Percentiles rank a stretch among this genome's conserved stretches.
Evolutionary conservation across 2,329 filamentous ascomycete genomes (phyloP).

Genomic region (Fusarium sp.): DNA sequence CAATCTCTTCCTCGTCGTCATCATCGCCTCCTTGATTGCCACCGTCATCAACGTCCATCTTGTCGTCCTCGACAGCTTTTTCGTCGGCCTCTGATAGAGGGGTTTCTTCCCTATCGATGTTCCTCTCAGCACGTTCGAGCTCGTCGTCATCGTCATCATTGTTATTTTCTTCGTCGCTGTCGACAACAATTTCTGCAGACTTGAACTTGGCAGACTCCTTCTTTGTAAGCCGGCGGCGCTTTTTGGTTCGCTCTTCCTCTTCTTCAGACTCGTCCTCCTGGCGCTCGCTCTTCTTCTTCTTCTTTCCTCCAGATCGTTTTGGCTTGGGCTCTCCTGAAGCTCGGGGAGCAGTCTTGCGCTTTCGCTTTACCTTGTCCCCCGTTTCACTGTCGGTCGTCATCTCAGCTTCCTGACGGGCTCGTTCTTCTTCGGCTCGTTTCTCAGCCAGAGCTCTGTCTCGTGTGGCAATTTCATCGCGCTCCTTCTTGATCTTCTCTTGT

Average conservation of each 20-base stretch:
- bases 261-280: slow-evolving; percentile 59
- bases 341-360: slow-evolving; percentile 68
- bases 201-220: slow-evolving; percentile 76
- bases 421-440: slow-evolving; percentile 60
- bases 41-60: slow-evolving; percentile 64
- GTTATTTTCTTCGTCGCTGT: slow-evolving; percentile 70
- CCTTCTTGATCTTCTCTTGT: slow-evolving; percentile 84
- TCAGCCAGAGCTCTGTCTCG: slow-evolving; percentile 78
- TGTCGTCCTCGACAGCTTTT: slow-evolving; percentile 53
- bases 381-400: slow-evolving; percentile 85
- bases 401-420: slow-evolving; percentile 70
- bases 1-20: slow-evolving; percentile 62
- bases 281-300: slow-evolving; percentile 54
- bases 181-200: slow-evolving; percentile 83
- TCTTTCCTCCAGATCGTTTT: slow-evolving; percentile 61
- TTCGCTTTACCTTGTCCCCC: slow-evolving; percentile 82
- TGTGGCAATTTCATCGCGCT: slow-evolving; percentile 83
- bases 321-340: slow-evolving; percentile 56
- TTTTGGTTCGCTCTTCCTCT: slow-evolving; percentile 64
- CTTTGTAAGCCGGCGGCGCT: slow-evolving; percentile 69
- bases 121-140: slow-evolving; percentile 59
- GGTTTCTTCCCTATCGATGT: slow-evolving; percentile 52
- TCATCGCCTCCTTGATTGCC: slow-evolving; percentile 55
- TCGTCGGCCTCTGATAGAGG: slow-evolving; percentile 53
- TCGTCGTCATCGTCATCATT: slow-evolving; percentile 55